phyloP scores from a whole-genome alignment of 2,329 filamentous ascomycete species.

The Trichoderma gracile region DNA sequence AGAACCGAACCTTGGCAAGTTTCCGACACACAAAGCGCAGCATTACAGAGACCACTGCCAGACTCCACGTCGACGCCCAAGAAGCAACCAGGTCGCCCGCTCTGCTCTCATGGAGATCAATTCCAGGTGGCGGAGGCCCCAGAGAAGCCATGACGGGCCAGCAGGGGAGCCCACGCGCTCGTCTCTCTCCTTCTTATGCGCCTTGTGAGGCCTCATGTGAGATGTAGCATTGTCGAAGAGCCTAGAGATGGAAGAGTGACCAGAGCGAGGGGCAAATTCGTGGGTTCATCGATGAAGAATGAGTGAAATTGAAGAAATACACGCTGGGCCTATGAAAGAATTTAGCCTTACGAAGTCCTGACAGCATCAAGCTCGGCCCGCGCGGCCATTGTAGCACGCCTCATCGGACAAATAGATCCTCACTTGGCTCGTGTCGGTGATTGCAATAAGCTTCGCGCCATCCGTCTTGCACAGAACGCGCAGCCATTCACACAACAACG shows the following conservation, averaged over 20 bases:
- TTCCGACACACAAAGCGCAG: conserved; percentile 3
- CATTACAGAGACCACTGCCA: conserved; percentile 8
- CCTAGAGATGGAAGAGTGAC: neutral
- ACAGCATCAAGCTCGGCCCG: conserved; percentile 5
- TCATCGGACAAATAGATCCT: neutral
- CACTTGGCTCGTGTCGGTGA: neutral
- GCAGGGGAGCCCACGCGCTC: neutral
- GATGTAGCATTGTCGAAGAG: neutral
- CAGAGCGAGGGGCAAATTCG: neutral
- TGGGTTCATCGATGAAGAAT: neutral
- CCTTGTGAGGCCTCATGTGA: conserved; percentile 1
- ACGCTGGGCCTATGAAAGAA: neutral
- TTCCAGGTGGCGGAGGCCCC: conserved; percentile 12
- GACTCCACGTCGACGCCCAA: conserved; percentile 20
- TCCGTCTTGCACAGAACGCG: neutral
- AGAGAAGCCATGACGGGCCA: conserved; percentile 1
- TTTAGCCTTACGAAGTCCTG: neutral
- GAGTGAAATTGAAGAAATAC: neutral
- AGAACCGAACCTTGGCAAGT: neutral
- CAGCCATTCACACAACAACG: neutral
- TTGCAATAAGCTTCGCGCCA: conserved; percentile 13
- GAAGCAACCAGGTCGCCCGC: neutral
- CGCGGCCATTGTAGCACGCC: neutral
- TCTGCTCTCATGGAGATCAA: conserved; percentile 4
- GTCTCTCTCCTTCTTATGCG: neutral